These are phyloP conservation scores for Fusarium sp. DNA, from an alignment of 2,329 filamentous ascomycete species.

Conservation along the genomic window DNA sequence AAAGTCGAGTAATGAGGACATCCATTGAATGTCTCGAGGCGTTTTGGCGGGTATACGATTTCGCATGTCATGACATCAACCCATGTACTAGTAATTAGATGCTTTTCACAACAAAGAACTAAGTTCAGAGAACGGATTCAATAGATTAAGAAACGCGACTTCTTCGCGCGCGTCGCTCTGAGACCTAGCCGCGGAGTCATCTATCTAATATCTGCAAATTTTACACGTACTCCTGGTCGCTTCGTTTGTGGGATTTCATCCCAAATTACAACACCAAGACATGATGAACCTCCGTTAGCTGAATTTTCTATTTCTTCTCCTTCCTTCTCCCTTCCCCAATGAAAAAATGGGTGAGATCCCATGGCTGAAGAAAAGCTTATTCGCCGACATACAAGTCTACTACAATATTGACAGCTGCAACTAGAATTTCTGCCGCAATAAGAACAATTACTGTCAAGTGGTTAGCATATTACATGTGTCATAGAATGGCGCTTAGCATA, in stretches of 20 bases:
- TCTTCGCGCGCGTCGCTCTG: slow-evolving; percentile 18
- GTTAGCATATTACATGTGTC: slow-evolving; percentile 1
- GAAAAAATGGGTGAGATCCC: not conserved
- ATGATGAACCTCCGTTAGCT: slow-evolving; percentile 6
- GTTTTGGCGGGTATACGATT: slow-evolving; percentile 40
- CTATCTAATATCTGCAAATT: slow-evolving; percentile 39
- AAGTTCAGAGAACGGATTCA: slow-evolving; percentile 19
- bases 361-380: slow-evolving; percentile 31
- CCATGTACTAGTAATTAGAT: slow-evolving; percentile 23
- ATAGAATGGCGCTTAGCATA: slow-evolving; percentile 57
- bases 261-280: slow-evolving; percentile 11
- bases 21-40: slow-evolving; percentile 28
- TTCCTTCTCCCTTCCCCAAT: not conserved
- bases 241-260: not conserved
- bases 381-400: slow-evolving; percentile 82
- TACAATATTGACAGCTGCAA: slow-evolving; percentile 92
- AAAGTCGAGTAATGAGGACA: slow-evolving; percentile 47
- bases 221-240: slow-evolving; percentile 26
- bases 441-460: slow-evolving; percentile 81
- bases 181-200: slow-evolving; percentile 38
- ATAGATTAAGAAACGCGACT: slow-evolving; percentile 12
- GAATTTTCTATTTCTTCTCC: not conserved
- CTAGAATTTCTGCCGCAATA: slow-evolving; percentile 93
- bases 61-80: slow-evolving; percentile 22
- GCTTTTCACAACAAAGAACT: slow-evolving; percentile 18